Base-by-base conservation (phyloP, 2,329 filamentous ascomycete genomes). In the Nannizzia gypsea region DNA sequence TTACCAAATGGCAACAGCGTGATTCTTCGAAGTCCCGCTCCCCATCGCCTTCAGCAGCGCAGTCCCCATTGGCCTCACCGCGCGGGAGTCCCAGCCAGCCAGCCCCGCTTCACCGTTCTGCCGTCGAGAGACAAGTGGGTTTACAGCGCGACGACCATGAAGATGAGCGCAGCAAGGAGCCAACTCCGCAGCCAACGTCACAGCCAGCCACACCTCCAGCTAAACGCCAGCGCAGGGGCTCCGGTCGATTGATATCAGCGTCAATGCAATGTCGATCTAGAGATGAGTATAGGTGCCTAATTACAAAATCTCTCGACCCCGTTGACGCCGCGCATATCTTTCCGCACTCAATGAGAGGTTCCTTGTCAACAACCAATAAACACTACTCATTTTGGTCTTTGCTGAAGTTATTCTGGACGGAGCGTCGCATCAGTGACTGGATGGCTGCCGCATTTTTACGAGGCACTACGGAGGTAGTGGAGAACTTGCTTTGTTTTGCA, bases 301-400 rank as follows among this genome's bases (percentile, higher is more conserved):
- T 62, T 22, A 62, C 59, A 11, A 34, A 50, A 26, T 50, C 54
- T 13, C 26, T 48, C 13, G 36, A 60, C 36, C 56, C 56, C 17
- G 40, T 62, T 28, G 57, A 62, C 13, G 59, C 56, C 2, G 59
- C 61, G 3, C 59, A 62, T 50, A 60, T 62, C 11, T 62, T 60
- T 44, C 61, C 61, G 9, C 60, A 59, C 52, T 58, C 61, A 11
- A 46, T 59, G 56, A 15, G 44, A 48, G 34, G 22, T 3, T 46
- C 59, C 54, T 36, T n/a, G 28, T 40, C 17, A n/a, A 26, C 28
- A 50, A 15, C 46, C 4, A 34, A 56, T 26, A 28, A 56, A 4
- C 22, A 11, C 22, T 44, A 31, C 44, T 34, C 40, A 36, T 59
- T 52, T 17, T 62, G 61, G 61, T 22, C 11, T 52, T 38, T 62